Evolutionary conservation across 2,329 filamentous ascomycete species (phyloP).

Genomic region (Cytospora piceae): DNA sequence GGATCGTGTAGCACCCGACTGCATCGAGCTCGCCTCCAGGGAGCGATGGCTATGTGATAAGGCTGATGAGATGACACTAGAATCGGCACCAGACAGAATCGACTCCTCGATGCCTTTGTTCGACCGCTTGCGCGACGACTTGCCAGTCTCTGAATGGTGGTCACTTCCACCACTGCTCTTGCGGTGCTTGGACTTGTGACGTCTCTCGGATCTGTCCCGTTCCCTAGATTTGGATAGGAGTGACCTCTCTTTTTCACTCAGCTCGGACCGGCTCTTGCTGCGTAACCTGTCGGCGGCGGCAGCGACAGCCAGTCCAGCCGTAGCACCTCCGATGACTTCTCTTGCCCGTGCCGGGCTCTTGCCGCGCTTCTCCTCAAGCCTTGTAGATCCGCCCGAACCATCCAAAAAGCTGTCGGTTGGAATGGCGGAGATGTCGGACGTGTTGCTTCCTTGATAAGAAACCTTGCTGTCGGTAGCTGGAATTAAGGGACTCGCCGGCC

Average conservation of each 20-base stretch:
- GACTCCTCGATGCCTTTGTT: constrained; percentile 58
- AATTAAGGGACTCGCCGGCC: constrained; percentile 70
- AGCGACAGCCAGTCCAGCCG: constrained; percentile 44
- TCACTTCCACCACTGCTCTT: constrained; percentile 54
- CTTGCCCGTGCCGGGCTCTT: constrained; percentile 48
- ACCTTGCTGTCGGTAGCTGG: constrained; percentile 58
- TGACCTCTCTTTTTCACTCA: constrained; percentile 39
- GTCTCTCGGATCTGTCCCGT: constrained; percentile 56
- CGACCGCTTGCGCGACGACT: constrained; percentile 53
- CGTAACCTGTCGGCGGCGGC: constrained; percentile 48
- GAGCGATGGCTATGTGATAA: constrained; percentile 59
- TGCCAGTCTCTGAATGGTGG: constrained; percentile 50
- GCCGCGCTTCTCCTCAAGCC: constrained; percentile 43
- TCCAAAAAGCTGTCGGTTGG: constrained; percentile 65
- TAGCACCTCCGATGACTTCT: constrained; percentile 44
- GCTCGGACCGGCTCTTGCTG: constrained; percentile 49
- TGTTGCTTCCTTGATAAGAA: constrained; percentile 65
- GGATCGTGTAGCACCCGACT: constrained; percentile 59
- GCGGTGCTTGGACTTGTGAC: constrained; percentile 53
- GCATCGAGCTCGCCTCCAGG: constrained; percentile 57
- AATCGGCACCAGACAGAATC: constrained; percentile 56
- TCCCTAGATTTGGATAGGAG: constrained; percentile 41
- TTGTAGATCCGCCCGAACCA: constrained; percentile 53
- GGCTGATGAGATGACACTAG: constrained; percentile 58
- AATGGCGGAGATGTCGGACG: constrained; percentile 85